phyloP scores from a whole-genome alignment of 2,329 filamentous ascomycete genomes.

The Scolecobasidium constrictum region DNA sequence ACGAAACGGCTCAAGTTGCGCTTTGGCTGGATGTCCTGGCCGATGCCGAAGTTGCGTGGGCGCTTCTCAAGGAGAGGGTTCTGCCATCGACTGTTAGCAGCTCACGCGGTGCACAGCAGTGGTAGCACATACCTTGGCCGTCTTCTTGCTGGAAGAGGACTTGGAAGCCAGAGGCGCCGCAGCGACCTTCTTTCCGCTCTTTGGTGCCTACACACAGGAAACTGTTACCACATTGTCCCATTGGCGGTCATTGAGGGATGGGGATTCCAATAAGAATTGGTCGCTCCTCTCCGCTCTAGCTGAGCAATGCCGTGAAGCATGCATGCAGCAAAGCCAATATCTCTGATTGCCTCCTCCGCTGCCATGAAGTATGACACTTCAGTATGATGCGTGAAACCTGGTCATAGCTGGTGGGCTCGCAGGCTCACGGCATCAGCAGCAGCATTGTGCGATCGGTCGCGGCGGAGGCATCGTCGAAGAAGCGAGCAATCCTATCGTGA shows the following conservation, averaged over 20 bases:
- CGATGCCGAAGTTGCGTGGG: conserved; percentile 94
- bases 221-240: conserved; percentile 13
- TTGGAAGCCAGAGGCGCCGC: conserved; percentile 91
- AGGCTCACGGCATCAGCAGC: too few species aligned
- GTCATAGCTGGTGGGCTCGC: too few species aligned
- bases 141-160: conserved; percentile 84
- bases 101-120: not conserved
- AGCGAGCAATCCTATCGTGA: not conserved
- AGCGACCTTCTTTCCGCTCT: conserved; percentile 95
- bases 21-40: conserved; percentile 95
- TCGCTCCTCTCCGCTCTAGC: conserved; percentile 82
- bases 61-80: conserved; percentile 99
- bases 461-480: not conserved
- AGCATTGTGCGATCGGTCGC: too few species aligned
- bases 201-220: conserved; percentile 39
- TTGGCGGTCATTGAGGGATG: conserved; percentile 99
- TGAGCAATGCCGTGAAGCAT: too few species aligned
- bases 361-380: too few species aligned
- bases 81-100: conserved; percentile 35
- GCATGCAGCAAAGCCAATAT: not conserved
- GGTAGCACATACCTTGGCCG: conserved; percentile 70
- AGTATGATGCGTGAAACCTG: too few species aligned
- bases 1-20: conserved; percentile 66
- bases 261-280: conserved; percentile 65
- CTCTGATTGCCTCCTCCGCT: too few species aligned